phyloP scores from a whole-genome alignment of 257 asterid genomes.

The Cruciata laevipes region DNA sequence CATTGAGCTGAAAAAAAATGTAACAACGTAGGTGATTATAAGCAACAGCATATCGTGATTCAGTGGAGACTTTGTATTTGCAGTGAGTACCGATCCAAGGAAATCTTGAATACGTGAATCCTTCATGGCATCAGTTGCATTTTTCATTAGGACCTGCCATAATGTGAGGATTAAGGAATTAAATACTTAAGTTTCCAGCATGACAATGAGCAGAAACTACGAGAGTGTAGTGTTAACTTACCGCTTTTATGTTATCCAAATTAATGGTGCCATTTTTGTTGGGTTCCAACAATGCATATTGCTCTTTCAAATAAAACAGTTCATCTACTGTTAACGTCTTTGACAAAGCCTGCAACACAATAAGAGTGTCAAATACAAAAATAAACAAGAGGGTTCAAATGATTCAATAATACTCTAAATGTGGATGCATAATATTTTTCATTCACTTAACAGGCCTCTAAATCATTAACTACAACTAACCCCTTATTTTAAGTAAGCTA shows the following conservation, averaged over 20 bases:
- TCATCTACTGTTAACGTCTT: conserved; percentile 47
- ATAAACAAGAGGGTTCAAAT: not conserved
- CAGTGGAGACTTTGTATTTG: not conserved
- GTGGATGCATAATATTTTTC: too few species aligned
- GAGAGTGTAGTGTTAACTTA: conserved; percentile 10
- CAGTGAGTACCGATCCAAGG: conserved; percentile 53
- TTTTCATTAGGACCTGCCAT: conserved; percentile 63
- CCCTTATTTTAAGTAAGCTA: not conserved
- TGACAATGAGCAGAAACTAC: not conserved
- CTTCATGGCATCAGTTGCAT: conserved; percentile 82
- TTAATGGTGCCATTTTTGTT: conserved; percentile 47
- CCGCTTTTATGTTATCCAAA: conserved; percentile 38
- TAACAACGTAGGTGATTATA: conserved; percentile 11
- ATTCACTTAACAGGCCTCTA: not conserved
- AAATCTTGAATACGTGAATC: conserved; percentile 74
- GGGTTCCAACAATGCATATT: conserved; percentile 40
- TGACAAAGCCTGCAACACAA: conserved; percentile 39
- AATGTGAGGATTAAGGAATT: conserved; percentile 10
- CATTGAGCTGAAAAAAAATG: conserved; percentile 50
- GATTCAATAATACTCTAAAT: too few species aligned
- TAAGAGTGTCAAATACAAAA: not conserved
- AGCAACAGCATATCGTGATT: conserved; percentile 13
- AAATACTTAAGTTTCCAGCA: not conserved
- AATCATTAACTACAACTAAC: not conserved
- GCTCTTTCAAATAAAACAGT: conserved; percentile 45